phyloP scores from a whole-genome alignment of 2,329 filamentous ascomycete species.

The Phyllosticta citrichinensis region DNA sequence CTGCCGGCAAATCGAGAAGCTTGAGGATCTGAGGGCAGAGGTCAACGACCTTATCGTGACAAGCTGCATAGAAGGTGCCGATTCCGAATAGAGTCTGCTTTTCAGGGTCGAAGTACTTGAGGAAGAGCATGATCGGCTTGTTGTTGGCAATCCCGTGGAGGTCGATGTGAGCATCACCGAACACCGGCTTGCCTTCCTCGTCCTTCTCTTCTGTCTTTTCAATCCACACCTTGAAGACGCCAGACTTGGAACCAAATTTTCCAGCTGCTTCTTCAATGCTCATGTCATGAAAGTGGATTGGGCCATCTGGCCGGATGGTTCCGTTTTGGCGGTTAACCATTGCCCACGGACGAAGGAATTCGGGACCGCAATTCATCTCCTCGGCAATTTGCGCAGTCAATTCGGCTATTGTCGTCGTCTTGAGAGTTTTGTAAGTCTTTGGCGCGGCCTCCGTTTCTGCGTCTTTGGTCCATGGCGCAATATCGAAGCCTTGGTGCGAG shows the following conservation, averaged over 20 bases:
- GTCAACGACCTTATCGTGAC: slow-evolving; percentile 80
- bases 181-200: slow-evolving; percentile 60
- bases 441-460: slow-evolving; percentile 61
- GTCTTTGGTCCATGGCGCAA: slow-evolving; percentile 49
- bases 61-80: slow-evolving; percentile 77
- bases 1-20: slow-evolving; percentile 78
- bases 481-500: slow-evolving; percentile 72
- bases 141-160: slow-evolving; percentile 44
- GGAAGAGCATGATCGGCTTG: slow-evolving; percentile 67
- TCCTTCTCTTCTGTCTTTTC: slow-evolving; percentile 60
- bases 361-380: slow-evolving; percentile 58
- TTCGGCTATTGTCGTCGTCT: slow-evolving; percentile 65
- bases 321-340: slow-evolving; percentile 99
- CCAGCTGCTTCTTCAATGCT: slow-evolving; percentile 55
- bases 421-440: slow-evolving; percentile 60
- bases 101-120: slow-evolving; percentile 83
- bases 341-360: slow-evolving; percentile 74
- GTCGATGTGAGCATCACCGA: slow-evolving; percentile 54
- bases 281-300: slow-evolving; percentile 66
- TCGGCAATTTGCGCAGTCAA: slow-evolving; percentile 61
- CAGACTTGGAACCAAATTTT: slow-evolving; percentile 59
- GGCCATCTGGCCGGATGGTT: slow-evolving; percentile 82
- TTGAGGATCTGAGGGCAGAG: slow-evolving; percentile 66
- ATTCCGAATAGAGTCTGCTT: slow-evolving; percentile 65
- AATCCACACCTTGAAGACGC: slow-evolving; percentile 71